phyloP scores from a whole-genome alignment of 2,329 filamentous ascomycete species.

The Cadophora sp. region DNA sequence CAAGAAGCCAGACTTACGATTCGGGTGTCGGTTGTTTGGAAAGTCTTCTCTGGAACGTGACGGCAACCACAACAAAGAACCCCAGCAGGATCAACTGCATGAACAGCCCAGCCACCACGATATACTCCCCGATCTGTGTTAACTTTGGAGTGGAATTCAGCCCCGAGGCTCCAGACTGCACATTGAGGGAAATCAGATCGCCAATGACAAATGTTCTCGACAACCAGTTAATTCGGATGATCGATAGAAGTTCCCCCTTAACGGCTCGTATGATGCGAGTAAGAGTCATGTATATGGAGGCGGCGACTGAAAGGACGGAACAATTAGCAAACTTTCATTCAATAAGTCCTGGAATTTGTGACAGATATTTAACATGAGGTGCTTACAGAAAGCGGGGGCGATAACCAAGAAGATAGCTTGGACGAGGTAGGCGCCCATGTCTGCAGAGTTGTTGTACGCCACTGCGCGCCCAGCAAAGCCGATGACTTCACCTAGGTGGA shows the following conservation, averaged over 20 bases:
- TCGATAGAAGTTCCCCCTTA: slow-evolving; percentile 47
- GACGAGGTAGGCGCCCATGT: slow-evolving; percentile 44
- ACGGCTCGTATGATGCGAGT: slow-evolving; percentile 38
- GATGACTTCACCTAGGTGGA: slow-evolving; percentile 47
- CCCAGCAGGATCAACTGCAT: slow-evolving; percentile 64
- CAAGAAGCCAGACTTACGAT: neutral
- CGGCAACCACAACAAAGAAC: slow-evolving; percentile 58
- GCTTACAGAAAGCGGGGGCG: slow-evolving; percentile 46
- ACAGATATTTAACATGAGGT: too few species aligned
- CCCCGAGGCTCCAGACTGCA: slow-evolving; percentile 51
- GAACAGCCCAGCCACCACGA: slow-evolving; percentile 63
- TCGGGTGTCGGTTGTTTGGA: slow-evolving; percentile 29
- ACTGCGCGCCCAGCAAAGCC: slow-evolving; percentile 46
- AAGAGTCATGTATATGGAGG: slow-evolving; percentile 44
- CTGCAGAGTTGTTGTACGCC: slow-evolving; percentile 34
- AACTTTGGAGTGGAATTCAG: slow-evolving; percentile 45
- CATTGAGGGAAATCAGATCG: slow-evolving; percentile 59
- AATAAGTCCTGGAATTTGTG: too few species aligned
- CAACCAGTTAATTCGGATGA: slow-evolving; percentile 52
- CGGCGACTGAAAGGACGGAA: slow-evolving; percentile 39
- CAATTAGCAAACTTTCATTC: neutral
- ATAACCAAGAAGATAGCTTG: slow-evolving; percentile 48
- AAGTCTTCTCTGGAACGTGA: slow-evolving; percentile 38
- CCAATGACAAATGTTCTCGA: slow-evolving; percentile 62
- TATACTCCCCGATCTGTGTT: slow-evolving; percentile 52